phyloP scores from a whole-genome alignment of 371 early-diverging fungal species.

The Mortierella sp. region DNA sequence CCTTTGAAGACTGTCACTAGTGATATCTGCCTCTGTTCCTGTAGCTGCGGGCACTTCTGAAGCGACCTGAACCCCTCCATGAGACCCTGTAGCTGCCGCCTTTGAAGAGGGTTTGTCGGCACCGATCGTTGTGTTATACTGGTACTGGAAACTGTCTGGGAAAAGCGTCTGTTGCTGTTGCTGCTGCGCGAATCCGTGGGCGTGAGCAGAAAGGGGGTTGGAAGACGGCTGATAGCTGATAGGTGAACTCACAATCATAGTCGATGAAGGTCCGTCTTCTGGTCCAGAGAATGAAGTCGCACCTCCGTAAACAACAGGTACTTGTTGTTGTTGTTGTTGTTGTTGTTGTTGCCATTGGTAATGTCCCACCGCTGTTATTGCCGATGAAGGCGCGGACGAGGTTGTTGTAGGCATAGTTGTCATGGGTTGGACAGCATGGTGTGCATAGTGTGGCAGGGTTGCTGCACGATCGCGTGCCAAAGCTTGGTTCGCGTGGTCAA shows the following conservation, averaged over 20 bases:
- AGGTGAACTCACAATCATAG: conserved; percentile 35
- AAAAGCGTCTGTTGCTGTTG: conserved; percentile 9
- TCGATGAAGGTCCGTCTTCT: conserved; percentile 6
- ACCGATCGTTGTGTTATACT: conserved; percentile 4
- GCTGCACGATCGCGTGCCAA: conserved; percentile 8
- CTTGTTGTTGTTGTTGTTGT: conserved; percentile 7
- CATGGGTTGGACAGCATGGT: background rate
- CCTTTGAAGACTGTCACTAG: conserved; percentile 2
- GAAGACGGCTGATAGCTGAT: conserved; percentile 26
- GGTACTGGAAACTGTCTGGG: conserved; percentile 12
- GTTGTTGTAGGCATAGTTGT: no score
- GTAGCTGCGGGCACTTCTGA: no score
- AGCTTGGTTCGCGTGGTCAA: conserved; percentile 4
- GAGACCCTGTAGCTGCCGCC: no score
- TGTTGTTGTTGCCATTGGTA: background rate
- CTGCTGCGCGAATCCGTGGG: background rate
- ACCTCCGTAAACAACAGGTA: conserved; percentile 8
- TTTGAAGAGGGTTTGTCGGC: background rate
- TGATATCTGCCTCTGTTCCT: background rate
- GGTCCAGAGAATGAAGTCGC: background rate
- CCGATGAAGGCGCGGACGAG: background rate
- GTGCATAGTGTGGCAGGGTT: background rate
- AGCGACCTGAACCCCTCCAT: no score
- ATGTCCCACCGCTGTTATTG: background rate
- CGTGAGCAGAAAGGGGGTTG: conserved; percentile 9